Evolutionary conservation across 163 green algal genomes (phyloP).

Genomic region (Trebouxiophyceae sp.): DNA sequence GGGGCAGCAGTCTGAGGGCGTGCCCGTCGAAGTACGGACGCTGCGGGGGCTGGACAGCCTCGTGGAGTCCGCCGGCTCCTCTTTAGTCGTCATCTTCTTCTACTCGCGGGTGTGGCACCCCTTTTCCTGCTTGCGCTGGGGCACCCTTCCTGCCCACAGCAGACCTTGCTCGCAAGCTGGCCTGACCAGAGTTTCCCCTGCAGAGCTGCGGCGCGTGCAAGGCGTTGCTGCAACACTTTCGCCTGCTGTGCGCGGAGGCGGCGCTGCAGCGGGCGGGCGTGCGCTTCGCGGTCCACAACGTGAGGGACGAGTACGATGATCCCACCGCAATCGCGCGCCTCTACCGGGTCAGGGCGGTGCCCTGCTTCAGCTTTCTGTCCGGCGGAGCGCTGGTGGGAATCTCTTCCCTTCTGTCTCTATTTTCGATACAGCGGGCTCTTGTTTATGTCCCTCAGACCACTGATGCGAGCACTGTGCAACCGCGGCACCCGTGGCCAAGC

Average conservation of each 20-base stretch:
- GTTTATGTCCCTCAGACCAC: not conserved
- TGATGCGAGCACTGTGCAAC: not conserved
- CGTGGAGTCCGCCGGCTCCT: not conserved
- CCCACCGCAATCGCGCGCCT: conserved; percentile 17
- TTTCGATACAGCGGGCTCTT: not conserved
- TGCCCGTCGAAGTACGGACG: too few relatives aligned
- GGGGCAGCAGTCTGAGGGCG: too few relatives aligned
- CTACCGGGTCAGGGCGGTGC: conserved; percentile 13
- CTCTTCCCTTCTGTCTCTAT: too few relatives aligned
- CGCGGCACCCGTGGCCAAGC: not conserved
- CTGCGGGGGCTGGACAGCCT: too few relatives aligned
- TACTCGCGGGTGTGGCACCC: conserved; percentile 8
- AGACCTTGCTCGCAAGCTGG: not conserved
- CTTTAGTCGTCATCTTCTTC: conserved; percentile 7
- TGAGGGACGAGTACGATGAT: conserved; percentile 26
- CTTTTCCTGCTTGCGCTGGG: not conserved
- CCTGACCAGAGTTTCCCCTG: not conserved
- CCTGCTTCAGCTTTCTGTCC: conserved; percentile 19
- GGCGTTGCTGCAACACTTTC: conserved; percentile 14
- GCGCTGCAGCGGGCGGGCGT: conserved; percentile 10
- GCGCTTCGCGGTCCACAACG: conserved; percentile 22
- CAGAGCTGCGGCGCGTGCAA: conserved; percentile 25
- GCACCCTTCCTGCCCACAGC: not conserved
- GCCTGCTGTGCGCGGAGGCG: conserved; percentile 12
- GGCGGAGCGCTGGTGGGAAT: conserved; percentile 21